These are phyloP conservation scores for Kentomonas sorsogonicus DNA, from an alignment of 208 protist species.

Conservation along the genomic window DNA sequence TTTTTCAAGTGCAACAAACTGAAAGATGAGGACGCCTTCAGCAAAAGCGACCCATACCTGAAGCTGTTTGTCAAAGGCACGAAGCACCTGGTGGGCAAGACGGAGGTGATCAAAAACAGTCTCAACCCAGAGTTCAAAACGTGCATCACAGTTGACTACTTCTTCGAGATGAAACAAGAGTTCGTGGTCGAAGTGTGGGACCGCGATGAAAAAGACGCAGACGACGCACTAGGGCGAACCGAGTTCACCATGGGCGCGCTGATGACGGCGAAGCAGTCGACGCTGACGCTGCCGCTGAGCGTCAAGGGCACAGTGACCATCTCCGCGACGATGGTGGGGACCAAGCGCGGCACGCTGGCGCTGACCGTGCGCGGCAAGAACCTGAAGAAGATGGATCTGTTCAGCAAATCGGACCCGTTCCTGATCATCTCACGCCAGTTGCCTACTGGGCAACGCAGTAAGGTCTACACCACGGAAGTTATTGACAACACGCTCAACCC, in stretches of 20 bases:
- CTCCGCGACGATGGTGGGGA: constrained; percentile 20
- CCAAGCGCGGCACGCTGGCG: constrained; percentile 15
- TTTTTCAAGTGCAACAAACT: constrained; percentile 28
- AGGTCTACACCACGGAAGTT: constrained; percentile 25
- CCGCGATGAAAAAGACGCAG: constrained; percentile 14
- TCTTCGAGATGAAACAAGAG: constrained; percentile 30
- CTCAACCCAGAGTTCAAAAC: constrained; percentile 35
- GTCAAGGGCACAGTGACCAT: constrained; percentile 18
- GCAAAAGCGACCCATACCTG: constrained; percentile 29
- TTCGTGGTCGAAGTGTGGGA: constrained; percentile 22
- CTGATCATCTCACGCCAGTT: constrained; percentile 20
- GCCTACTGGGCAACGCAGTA: constrained; percentile 12
- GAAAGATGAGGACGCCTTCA: constrained; percentile 16
- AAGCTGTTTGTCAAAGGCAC: constrained; percentile 14
- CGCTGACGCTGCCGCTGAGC: constrained; percentile 18
- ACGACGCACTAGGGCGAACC: constrained; percentile 24
- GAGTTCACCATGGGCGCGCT: constrained; percentile 22
- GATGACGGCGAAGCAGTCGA: constrained; percentile 15
- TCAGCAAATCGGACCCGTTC: constrained; percentile 32
- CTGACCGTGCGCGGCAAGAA: constrained; percentile 19
- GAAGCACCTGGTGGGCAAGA: constrained; percentile 12
- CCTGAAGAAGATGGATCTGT: constrained; percentile 46
- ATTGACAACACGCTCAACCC: constrained; percentile 31
- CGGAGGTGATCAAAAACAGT: constrained; percentile 27
- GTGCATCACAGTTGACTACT: constrained; percentile 19